A percentile compares a stretch with the other conserved stretches of the same genome.
phyloP scores from a whole-genome alignment of 2,329 filamentous ascomycete genomes.

The Furcasterigmium furcatum region DNA sequence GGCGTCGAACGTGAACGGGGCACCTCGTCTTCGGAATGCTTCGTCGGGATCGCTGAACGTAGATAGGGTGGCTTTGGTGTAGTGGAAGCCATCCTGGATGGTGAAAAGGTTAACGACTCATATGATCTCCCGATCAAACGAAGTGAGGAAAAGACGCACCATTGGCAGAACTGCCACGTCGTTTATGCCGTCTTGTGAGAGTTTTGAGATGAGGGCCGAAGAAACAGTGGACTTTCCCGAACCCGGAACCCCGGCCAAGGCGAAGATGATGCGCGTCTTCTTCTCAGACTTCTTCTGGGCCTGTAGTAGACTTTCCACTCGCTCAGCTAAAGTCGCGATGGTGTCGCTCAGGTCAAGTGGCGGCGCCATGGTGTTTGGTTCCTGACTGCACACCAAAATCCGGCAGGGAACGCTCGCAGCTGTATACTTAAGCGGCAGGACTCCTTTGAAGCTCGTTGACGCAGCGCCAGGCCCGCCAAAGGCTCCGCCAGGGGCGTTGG shows the following conservation, averaged over 20 bases:
- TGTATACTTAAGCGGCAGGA: too few species aligned
- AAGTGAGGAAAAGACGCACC: slow-evolving; percentile 10
- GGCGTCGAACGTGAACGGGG: slow-evolving; percentile 26
- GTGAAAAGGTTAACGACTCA: slow-evolving; percentile 3
- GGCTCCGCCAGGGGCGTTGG: too few species aligned
- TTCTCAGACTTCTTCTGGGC: too few species aligned
- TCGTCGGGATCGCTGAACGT: slow-evolving; percentile 15
- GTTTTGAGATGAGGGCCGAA: slow-evolving; percentile 13
- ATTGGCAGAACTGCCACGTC: slow-evolving; percentile 19
- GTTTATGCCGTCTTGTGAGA: slow-evolving; percentile 9
- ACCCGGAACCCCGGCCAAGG: slow-evolving; percentile 25
- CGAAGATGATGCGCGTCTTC: slow-evolving; percentile 19
- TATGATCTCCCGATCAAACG: too few species aligned
- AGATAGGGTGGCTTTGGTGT: slow-evolving; percentile 16
- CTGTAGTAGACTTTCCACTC: too few species aligned
- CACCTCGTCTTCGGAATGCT: slow-evolving; percentile 22
- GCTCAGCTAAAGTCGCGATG: too few species aligned
- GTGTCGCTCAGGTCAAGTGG: too few species aligned
- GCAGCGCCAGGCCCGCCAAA: too few species aligned
- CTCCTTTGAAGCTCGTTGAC: too few species aligned
- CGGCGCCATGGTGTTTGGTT: too few species aligned
- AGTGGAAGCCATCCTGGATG: slow-evolving; percentile 25
- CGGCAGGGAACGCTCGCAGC: too few species aligned
- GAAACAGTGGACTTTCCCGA: slow-evolving; percentile 24
- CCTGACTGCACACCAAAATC: too few species aligned